These are phyloP conservation scores for Phytophthora colocasiae DNA, from an alignment of 352 stramenopile genomes.

Conservation along the genomic window DNA sequence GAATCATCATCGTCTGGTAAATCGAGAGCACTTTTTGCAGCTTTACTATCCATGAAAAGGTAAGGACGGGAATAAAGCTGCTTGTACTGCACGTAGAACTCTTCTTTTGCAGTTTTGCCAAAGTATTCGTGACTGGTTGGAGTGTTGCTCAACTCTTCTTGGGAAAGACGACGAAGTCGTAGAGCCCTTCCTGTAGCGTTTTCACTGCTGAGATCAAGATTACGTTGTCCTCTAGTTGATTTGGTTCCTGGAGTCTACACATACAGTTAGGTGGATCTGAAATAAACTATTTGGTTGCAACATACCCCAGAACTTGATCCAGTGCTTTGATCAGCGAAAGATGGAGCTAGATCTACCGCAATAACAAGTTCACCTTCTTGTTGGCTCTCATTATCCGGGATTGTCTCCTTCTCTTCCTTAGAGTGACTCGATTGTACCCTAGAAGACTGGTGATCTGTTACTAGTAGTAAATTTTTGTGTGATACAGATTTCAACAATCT, in stretches of 20 bases:
- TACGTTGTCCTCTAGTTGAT: neutral
- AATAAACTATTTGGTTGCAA: neutral
- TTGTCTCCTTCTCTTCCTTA: slow-evolving; percentile 8
- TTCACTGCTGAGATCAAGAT: slow-evolving; percentile 11
- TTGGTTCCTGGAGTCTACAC: slow-evolving; percentile 13
- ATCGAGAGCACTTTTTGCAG: slow-evolving; percentile 2
- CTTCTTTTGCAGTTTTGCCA: slow-evolving; percentile 52
- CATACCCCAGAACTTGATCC: slow-evolving; percentile 10
- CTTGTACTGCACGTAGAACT: slow-evolving; percentile 73
- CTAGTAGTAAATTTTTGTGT: slow-evolving; percentile 14
- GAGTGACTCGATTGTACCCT: slow-evolving; percentile 7
- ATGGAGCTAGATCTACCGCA: neutral
- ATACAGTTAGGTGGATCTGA: neutral
- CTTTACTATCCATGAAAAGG: slow-evolving; percentile 56
- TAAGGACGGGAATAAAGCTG: slow-evolving; percentile 71
- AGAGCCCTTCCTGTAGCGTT: slow-evolving; percentile 30
- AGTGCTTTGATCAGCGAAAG: neutral
- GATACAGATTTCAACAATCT: slow-evolving; percentile 30
- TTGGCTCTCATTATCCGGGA: neutral
- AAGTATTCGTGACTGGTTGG: slow-evolving; percentile 67
- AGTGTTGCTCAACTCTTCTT: slow-evolving; percentile 52
- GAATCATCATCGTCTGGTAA: slow-evolving; percentile 18
- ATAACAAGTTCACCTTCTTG: neutral
- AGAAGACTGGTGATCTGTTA: slow-evolving; percentile 7
- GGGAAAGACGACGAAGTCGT: slow-evolving; percentile 37